Evolutionary conservation across 169 alveolate species (phyloP).

Genomic region (Toxoplasma gondii): DNA sequence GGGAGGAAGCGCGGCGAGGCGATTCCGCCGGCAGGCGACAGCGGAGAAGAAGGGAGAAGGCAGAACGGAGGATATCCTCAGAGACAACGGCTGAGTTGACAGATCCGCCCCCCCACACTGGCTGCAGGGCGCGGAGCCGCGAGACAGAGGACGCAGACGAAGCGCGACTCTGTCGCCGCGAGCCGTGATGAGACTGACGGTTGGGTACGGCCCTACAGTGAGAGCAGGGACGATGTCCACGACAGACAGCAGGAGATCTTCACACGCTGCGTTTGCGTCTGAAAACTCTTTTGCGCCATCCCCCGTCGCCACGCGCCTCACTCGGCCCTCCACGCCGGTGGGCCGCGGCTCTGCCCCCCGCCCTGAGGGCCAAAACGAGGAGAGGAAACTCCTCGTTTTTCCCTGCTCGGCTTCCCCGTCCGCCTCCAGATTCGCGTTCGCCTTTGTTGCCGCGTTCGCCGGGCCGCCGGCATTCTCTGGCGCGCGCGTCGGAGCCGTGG

Average conservation of each 20-base stretch:
- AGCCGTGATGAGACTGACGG: neutral
- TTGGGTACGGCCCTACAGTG: neutral
- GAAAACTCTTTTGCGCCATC: neutral
- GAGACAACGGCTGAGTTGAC: neutral
- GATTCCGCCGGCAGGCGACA: neutral
- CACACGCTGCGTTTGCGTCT: neutral
- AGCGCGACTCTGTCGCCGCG: neutral
- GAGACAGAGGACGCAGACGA: neutral
- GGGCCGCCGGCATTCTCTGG: neutral
- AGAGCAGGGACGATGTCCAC: neutral
- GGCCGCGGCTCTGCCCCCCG: neutral
- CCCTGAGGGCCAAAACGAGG: neutral
- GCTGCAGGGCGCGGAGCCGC: neutral
- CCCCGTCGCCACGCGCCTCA: neutral
- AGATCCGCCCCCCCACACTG: neutral
- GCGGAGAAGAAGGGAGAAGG: slow-evolving; percentile 12
- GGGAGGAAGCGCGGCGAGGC: neutral
- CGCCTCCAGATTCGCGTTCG: neutral
- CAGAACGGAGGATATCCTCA: neutral
- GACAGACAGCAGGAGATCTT: neutral
- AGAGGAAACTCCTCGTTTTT: neutral
- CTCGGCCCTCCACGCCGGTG: neutral
- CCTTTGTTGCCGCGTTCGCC: neutral
- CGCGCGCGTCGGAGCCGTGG: neutral
- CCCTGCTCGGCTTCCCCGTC: neutral